Conservation (phyloP, 768 basidiomycete species). For the Hygrophorus russula region DNA sequence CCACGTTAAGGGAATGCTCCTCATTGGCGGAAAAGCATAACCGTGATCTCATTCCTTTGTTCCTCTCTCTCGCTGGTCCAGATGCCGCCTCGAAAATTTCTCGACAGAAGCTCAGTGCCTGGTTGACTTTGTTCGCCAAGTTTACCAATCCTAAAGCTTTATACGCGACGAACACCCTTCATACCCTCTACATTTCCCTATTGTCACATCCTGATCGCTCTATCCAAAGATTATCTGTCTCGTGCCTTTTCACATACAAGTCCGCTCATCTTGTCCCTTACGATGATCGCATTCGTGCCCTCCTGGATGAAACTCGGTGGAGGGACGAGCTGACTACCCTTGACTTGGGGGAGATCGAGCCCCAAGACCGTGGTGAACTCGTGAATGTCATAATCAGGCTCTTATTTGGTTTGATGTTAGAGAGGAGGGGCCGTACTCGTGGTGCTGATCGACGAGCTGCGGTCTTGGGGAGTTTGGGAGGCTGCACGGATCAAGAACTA, state of each 20-base stretch:
- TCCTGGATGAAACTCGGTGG: conserved; percentile 83
- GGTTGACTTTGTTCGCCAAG: conserved; percentile 82
- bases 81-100: conserved; percentile 30
- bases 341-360: conserved; percentile 43
- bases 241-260: conserved; percentile 79
- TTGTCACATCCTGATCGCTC: conserved; percentile 78
- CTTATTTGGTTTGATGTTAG: conserved; percentile 82
- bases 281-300: conserved; percentile 51
- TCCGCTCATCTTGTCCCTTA: conserved; percentile 40
- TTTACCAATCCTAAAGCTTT: conserved; percentile 91
- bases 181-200: conserved; percentile 54
- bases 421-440: conserved; percentile 56
- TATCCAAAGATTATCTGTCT: conserved; percentile 65
- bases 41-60: conserved; percentile 77
- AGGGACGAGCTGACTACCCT: conserved; percentile 78
- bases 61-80: conserved; percentile 45
- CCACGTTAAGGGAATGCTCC: conserved; percentile 54
- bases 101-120: conserved; percentile 54
- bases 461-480: conserved; percentile 58
- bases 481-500: conserved; percentile 66
- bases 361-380: conserved; percentile 48
- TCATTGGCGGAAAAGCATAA: conserved; percentile 79
- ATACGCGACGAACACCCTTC: conserved; percentile 53
- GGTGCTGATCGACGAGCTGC: conserved; percentile 66
- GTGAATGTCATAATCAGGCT: conserved; percentile 65